A percentile compares a stretch with the other conserved stretches of the same genome.
These are phyloP conservation scores for Candida montana DNA, from an alignment of 805 yeast species.

Conservation along the genomic window DNA sequence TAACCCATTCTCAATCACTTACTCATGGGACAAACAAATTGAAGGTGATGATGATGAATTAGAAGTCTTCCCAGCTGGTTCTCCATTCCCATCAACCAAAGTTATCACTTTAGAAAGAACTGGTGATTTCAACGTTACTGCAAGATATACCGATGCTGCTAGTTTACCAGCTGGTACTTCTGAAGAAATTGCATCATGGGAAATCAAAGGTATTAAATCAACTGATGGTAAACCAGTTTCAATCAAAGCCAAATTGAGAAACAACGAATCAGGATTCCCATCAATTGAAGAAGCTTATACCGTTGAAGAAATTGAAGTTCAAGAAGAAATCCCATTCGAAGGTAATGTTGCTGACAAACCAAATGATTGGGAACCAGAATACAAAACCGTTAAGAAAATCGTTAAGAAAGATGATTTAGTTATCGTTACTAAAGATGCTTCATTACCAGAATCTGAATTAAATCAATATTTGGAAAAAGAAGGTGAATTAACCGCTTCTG, in stretches of 20 bases:
- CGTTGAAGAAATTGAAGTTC: constrained; percentile 82
- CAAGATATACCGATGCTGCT: constrained; percentile 72
- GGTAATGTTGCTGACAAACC: constrained; percentile 62
- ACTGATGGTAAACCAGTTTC: constrained; percentile 76
- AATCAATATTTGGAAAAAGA: constrained; percentile 73
- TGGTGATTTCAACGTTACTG: constrained; percentile 81
- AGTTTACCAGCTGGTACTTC: constrained; percentile 66
- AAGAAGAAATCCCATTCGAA: constrained; percentile 77
- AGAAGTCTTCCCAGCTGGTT: constrained; percentile 96
- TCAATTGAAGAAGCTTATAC: constrained; percentile 92
- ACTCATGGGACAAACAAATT: constrained; percentile 89
- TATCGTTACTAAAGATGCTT: constrained; percentile 55
- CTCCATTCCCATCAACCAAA: constrained; percentile 91
- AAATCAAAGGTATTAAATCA: constrained; percentile 77
- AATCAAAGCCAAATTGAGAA: constrained; percentile 90
- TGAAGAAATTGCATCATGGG: constrained; percentile 76
- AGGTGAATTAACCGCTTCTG: constrained; percentile 77
- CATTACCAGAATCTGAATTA: constrained; percentile 52
- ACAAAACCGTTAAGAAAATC: constrained; percentile 84
- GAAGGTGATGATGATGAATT: constrained; percentile 85
- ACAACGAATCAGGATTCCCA: constrained; percentile 95
- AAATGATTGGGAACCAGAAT: constrained; percentile 79
- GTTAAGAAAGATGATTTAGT: constrained; percentile 82
- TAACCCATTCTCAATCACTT: constrained; percentile 88
- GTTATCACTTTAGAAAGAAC: constrained; percentile 90